Evolutionary conservation across 1,284 basidiomycete species (phyloP), one percentile per base, ranked within the genome.

Genomic region (Trichosporon ovoides): DNA sequence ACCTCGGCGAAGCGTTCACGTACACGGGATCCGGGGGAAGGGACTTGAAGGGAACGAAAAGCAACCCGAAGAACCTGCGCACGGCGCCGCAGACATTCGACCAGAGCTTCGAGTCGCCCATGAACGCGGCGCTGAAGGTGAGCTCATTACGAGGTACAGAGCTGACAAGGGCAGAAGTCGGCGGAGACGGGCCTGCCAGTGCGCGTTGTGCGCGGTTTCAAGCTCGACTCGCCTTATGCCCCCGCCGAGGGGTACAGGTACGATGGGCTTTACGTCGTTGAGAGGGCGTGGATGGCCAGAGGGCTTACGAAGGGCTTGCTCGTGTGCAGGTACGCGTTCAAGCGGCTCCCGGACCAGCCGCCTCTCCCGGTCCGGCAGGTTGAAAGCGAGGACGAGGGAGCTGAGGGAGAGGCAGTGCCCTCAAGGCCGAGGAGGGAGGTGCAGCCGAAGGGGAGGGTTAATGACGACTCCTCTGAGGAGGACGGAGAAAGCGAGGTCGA

Each of bases 151-250:
- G 53, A 13, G 22, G 10, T 16, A 5, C 37, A 1, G 16, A 34
- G 43, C 43, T 48, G 24, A 48, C 40, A 9, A 9, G 12, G 12
- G 10, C 24, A 48, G 52, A 34, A 22, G 7, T 76, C 74, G 7
- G 71, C 72, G 9, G 64, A 76, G 46, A 77, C 76, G 1, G 58
- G 66, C 2, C 71, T 72, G 48, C 78, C 78, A 0, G 73, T 80
- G 7, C 66, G 79, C 22, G 78, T 80, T 1, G 73, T 80, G 13
- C 66, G 79, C n/a, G 79, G 78, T 0, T 80, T 70, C 68, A 80
- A 80, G 67, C 72, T 72, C 18, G 58, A 64, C 28, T 73, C 68
- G 3, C 43, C 53, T 9, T 74, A 68, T 52, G 71, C 72, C 3
- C 69, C 72, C 2, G 49, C 48, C 2, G 63, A 64, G 28, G 70